Evolutionary conservation across 352 stramenopile species (phyloP), one percentile per base, ranked within the genome.

Genomic region (Discostella stelligera): DNA sequence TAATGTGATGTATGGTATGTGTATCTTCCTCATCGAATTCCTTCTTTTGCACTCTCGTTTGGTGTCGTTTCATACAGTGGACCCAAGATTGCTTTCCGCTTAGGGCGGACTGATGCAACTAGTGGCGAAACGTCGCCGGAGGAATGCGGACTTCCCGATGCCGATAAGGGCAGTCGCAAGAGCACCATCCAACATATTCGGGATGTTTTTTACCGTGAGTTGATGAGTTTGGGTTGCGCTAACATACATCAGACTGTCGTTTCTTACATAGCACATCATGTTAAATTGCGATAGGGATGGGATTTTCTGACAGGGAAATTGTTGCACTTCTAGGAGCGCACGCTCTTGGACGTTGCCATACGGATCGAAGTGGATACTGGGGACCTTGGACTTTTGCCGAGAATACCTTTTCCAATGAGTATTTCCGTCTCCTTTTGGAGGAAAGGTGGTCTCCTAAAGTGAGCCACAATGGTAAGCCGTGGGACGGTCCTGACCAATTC

Each of bases 371-470:
- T 68, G 96, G 96, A 71, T 98, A 97, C 88, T 96, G 88, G 74
- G 96, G 96, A 18, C 82, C 82, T 0, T 90, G 84, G 84, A 89
- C 84, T 6, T 95, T 95, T 82, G 91, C 94, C 0, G 94, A 98
- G 86, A 97, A 92, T 84, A 98, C 94, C 0, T 98, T 99, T 88
- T 98, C 91, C 63, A 99, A 99, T 87, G 94, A 98, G 78, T 99
- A 97, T 86, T 99, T 94, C 75, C 88, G 90, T 37, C 77, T 96
- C 1, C 79, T 95, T n/a, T 23, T 99, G 2, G 94, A 99, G 80
- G 96, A 98, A 88, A 94, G 95, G 81, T 98, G 96, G 96, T 97
- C 91, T 16, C 71, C 95, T 16, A 95, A 96, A 80, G 93, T 88
- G 63, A 96, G 81, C 32, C 92, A 96, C 67, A 89, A 94, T 59